Evolutionary conservation across 2,329 filamentous ascomycete species (phyloP).

Genomic region (Fusarium chaquense): DNA sequence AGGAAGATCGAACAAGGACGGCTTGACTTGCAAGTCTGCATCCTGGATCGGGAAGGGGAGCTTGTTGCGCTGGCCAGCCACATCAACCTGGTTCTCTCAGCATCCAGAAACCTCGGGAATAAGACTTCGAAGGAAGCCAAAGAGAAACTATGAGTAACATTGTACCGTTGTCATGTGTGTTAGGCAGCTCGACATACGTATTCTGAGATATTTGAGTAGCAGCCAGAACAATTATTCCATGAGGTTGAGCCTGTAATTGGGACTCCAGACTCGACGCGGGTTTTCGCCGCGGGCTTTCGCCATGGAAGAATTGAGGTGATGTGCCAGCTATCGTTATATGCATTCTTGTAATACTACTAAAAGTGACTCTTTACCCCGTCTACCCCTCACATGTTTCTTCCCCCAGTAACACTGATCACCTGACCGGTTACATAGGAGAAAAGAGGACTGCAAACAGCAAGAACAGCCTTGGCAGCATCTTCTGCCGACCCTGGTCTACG

Average conservation of each 20-base stretch:
- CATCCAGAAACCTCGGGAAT: neutral
- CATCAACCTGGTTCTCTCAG: neutral
- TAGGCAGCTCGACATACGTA: neutral
- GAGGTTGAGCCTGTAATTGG: accelerated
- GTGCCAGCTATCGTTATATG: neutral
- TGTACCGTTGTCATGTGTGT: neutral
- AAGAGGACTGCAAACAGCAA: neutral
- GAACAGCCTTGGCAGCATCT: neutral
- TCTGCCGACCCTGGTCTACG: neutral
- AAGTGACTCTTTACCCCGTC: neutral
- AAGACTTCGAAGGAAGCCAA: neutral
- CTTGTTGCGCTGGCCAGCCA: neutral
- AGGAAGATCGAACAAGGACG: neutral
- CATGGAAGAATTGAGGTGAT: neutral
- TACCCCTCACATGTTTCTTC: neutral
- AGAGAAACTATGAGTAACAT: neutral
- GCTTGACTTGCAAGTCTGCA: neutral
- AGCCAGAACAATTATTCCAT: neutral
- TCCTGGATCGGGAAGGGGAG: neutral
- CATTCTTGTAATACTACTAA: neutral
- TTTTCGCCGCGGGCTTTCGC: neutral
- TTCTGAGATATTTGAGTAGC: neutral
- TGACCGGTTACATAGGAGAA: neutral
- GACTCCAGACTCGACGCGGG: neutral
- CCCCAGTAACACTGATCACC: neutral